Base-by-base conservation (phyloP, 1,139 yeast genomes). In the Suhomyces atakaporum region DNA sequence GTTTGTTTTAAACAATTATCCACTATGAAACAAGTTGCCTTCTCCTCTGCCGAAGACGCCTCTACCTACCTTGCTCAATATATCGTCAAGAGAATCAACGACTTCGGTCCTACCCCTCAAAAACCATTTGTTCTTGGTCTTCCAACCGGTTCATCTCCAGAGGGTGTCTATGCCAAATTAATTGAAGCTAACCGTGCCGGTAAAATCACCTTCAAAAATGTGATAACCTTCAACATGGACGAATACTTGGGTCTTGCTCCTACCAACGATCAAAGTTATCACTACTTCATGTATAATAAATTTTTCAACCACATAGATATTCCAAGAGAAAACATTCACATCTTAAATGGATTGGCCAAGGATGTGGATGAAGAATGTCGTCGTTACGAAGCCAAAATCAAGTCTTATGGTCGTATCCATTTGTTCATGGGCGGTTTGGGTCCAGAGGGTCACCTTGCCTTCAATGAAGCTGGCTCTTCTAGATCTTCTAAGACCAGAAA, bases 141-240 rank as follows among this genome's bases (percentile, higher is more conserved):
- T 34, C 84, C 84, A 21, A 79, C 85, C 1, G 84, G 85, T 1
- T 78, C 84, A 4, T 77, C 83, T 3, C 84, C 84, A 9, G 83
- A 77, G 50, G 78, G 75, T 3, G 75, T 79, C 6, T 79, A 79
- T 50, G 63, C 69, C 33, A 58, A 62, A 38, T 60, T 79, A 33
- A 72, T 79, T 27, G 60, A 63, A 36, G 73, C 76, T 9, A 63
- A 77, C 58, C 65, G 66, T 43, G 48, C 53, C 23, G 77, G 78
- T 13, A 54, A 54, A 32, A 65, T 79, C 9, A 62, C 72, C 16
- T 79, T 79, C 58, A 60, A 65, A 43, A 65, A 79, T 51, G 84
- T 79, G 28, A 77, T 79, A 10, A 76, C 81, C 9, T 78, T 78
- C 60, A 78, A 78, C 54, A 78, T 78, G 83, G 83, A 78, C 51